phyloP scores from a whole-genome alignment of 2,329 filamentous ascomycete genomes.

The Eurotiales sp. region DNA sequence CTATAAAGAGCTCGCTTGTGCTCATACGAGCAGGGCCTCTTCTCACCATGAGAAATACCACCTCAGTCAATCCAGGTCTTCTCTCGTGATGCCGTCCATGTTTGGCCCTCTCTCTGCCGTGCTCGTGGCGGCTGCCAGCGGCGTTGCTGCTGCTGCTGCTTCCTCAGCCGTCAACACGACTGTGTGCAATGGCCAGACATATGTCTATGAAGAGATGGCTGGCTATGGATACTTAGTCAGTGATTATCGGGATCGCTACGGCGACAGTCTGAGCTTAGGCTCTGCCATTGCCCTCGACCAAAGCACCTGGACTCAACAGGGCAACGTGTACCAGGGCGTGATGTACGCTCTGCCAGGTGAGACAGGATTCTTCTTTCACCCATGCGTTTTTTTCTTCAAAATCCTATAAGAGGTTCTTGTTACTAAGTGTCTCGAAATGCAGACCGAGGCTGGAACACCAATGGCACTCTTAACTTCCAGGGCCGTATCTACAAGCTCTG shows the following conservation, averaged over 20 bases:
- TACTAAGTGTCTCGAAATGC: conserved; percentile 17
- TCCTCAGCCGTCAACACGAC: conserved; percentile 41
- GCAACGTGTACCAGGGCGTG: conserved; percentile 56
- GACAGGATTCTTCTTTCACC: conserved; percentile 11
- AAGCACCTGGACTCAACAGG: conserved; percentile 54
- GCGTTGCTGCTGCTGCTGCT: background rate
- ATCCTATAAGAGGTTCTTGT: background rate
- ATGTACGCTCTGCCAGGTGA: conserved; percentile 61
- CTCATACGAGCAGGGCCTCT: background rate
- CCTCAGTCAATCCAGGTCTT: background rate
- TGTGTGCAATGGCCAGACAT: conserved; percentile 58
- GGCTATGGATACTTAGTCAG: conserved; percentile 62
- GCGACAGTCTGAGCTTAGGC: conserved; percentile 66
- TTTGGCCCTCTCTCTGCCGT: conserved; percentile 1
- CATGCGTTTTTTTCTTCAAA: too few relatives aligned
- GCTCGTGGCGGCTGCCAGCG: background rate
- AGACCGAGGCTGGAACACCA: conserved; percentile 53
- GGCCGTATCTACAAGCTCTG: conserved; percentile 65
- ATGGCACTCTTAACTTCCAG: conserved; percentile 66
- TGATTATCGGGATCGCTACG: conserved; percentile 61
- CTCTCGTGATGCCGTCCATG: background rate
- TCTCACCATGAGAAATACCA: background rate
- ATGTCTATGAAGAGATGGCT: conserved; percentile 63
- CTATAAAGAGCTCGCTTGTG: background rate
- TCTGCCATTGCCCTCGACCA: conserved; percentile 62